These are phyloP conservation scores for Pascua sp. DNA, from an alignment of 1,284 basidiomycete species.

Conservation along the genomic window DNA sequence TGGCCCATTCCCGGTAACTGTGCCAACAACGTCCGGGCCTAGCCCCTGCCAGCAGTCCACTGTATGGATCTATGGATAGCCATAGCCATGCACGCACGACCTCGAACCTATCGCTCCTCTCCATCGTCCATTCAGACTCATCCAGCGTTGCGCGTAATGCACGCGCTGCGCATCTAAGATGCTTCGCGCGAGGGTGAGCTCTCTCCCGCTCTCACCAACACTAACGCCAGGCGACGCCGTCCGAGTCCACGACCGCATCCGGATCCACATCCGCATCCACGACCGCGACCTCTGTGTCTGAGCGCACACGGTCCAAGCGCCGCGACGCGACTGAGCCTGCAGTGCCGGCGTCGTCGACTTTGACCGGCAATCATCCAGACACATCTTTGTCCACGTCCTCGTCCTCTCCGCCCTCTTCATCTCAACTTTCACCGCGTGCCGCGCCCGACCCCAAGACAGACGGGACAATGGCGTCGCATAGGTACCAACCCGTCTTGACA, in stretches of 20 bases:
- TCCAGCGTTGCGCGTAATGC: too few relatives aligned
- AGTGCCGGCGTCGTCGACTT: background rate
- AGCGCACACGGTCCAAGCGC: background rate
- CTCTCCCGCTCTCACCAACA: background rate
- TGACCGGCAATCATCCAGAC: background rate
- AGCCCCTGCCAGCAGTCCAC: too few relatives aligned
- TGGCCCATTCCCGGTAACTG: too few relatives aligned
- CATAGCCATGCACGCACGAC: too few relatives aligned
- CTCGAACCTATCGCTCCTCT: too few relatives aligned
- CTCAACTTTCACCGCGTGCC: background rate
- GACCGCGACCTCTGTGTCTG: background rate
- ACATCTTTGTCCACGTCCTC: background rate
- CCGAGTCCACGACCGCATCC: too few relatives aligned
- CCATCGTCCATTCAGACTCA: too few relatives aligned
- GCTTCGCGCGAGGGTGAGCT: slow-evolving; percentile 4
- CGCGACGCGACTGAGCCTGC: background rate
- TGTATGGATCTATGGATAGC: too few relatives aligned
- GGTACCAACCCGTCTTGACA: background rate
- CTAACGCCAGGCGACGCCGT: too few relatives aligned
- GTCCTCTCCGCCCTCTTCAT: background rate
- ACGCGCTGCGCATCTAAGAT: background rate
- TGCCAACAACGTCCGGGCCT: too few relatives aligned
- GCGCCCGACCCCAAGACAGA: too few relatives aligned
- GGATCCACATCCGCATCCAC: too few relatives aligned
- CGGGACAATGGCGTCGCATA: slow-evolving; percentile 1